Evolutionary conservation across 2,329 filamentous ascomycete genomes (phyloP), one percentile per base, ranked within the genome.

Genomic region (Sarocladium brachiariae): DNA sequence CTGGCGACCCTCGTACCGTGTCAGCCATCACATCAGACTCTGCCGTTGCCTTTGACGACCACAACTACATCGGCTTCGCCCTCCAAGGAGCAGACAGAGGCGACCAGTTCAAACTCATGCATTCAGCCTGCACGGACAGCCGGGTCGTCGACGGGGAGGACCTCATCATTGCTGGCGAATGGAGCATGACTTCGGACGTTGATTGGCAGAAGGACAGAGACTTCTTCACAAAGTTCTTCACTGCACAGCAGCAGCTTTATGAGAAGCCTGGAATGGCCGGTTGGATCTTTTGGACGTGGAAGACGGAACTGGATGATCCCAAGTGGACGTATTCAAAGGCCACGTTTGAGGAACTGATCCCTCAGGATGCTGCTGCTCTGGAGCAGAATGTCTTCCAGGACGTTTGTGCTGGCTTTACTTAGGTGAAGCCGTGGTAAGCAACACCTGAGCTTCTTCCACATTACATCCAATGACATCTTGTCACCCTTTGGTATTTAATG

Each of bases 201-300:
- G 64, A 80, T 58, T 65, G 61, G 59, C 68, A 59, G 13, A 51
- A 61, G 8, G 70, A 61, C 7, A 37, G 16, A 6, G 34, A 7
- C 8, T 84, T 81, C 59, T 83, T 83, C 63, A 64, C 55, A 51
- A 65, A 71, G 53, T 83, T 74, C 71, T 83, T 78, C 61, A 74
- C 74, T 1, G 78, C 78, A 1, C 78, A 82, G 64, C 69, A 75
- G 6, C 67, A 71, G 52, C 65, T 71, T 2, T 82, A 80, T 53
- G 78, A 83, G 63, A 70, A 69, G 54, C 57, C 58, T 0, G 63
- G 68, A 51, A 60, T 59, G 57, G 65, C 67, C n/a, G 77, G 77
- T 0, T 82, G 77, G 77, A 61, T 77, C 2, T 82, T 78, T 58
- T 83, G 79, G 79, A 71, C 70, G 1, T 82, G 78, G 78, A 83